A percentile compares a stretch with the other conserved stretches of the same genome.
Evolutionary conservation across 1,284 basidiomycete genomes (phyloP).

Genomic region (Kalmanozyma brasiliensis): DNA sequence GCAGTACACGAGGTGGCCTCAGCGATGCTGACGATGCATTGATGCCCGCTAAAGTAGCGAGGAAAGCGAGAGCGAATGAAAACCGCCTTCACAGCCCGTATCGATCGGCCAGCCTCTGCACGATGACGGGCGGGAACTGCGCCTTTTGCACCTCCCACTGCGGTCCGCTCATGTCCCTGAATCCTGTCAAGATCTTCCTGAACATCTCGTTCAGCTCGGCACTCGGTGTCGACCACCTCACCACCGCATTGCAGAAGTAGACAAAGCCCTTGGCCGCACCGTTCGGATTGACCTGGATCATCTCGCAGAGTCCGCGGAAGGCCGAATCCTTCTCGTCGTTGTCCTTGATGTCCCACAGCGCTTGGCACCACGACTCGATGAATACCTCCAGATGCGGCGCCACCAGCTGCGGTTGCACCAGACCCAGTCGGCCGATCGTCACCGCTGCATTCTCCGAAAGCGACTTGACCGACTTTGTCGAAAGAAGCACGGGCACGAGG

Average conservation of each 20-base stretch:
- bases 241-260: conserved; percentile 68
- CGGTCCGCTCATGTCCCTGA: conserved; percentile 82
- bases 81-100: conserved; percentile 42
- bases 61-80: not conserved
- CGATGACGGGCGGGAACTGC: conserved; percentile 62
- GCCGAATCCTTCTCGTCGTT: conserved; percentile 99
- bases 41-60: no score
- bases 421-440: conserved; percentile 94
- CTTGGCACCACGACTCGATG: conserved; percentile 95
- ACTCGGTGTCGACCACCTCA: conserved; percentile 64
- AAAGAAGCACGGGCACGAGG: conserved; percentile 88
- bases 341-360: conserved; percentile 96
- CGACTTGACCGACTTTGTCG: conserved; percentile 90
- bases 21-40: no score
- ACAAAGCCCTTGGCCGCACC: conserved; percentile 64
- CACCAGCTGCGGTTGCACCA: conserved; percentile 88
- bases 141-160: conserved; percentile 69
- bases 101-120: conserved; percentile 57
- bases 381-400: conserved; percentile 90
- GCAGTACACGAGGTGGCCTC: no score
- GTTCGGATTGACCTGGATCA: conserved; percentile 90
- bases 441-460: conserved; percentile 98
- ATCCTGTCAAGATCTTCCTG: conserved; percentile 77
- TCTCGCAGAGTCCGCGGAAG: conserved; percentile 94
- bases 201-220: conserved; percentile 62